phyloP scores from a whole-genome alignment of 2,329 filamentous ascomycete genomes.

The Niveomyces coronatus region DNA sequence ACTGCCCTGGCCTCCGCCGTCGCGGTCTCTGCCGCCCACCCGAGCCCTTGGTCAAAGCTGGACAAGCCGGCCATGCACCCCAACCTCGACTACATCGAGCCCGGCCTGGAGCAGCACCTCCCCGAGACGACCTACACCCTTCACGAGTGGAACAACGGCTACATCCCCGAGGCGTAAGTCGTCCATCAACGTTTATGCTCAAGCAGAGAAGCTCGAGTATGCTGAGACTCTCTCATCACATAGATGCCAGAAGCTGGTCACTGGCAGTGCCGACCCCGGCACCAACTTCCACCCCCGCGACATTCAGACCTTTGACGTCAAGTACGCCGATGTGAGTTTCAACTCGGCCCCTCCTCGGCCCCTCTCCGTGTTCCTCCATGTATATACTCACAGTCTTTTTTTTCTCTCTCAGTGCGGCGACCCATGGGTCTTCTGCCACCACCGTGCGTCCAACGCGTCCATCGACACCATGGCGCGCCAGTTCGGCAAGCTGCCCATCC shows the following conservation, averaged over 20 bases:
- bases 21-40: slow-evolving; percentile 6
- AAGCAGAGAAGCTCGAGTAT: no score
- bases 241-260: slow-evolving; percentile 6
- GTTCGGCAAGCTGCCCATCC: slow-evolving; percentile 18
- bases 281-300: slow-evolving; percentile 5
- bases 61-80: slow-evolving; percentile 5
- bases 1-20: slow-evolving; percentile 3
- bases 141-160: slow-evolving; percentile 8
- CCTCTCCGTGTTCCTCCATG: neutral
- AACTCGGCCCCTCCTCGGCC: neutral
- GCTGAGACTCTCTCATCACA: no score
- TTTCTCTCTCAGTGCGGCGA: slow-evolving; percentile 12
- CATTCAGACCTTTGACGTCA: slow-evolving; percentile 8
- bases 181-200: neutral
- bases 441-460: slow-evolving; percentile 13
- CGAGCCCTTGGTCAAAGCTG: slow-evolving; percentile 2
- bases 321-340: slow-evolving; percentile 5
- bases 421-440: slow-evolving; percentile 20
- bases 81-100: slow-evolving; percentile 6
- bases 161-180: slow-evolving; percentile 4
- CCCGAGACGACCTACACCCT: slow-evolving; percentile 5
- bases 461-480: slow-evolving; percentile 15
- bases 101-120: slow-evolving; percentile 3
- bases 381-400: neutral
- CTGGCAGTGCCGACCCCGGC: slow-evolving; percentile 1